phyloP scores from a whole-genome alignment of 2,329 filamentous ascomycete species.

The Chaetomium olivaceum region DNA sequence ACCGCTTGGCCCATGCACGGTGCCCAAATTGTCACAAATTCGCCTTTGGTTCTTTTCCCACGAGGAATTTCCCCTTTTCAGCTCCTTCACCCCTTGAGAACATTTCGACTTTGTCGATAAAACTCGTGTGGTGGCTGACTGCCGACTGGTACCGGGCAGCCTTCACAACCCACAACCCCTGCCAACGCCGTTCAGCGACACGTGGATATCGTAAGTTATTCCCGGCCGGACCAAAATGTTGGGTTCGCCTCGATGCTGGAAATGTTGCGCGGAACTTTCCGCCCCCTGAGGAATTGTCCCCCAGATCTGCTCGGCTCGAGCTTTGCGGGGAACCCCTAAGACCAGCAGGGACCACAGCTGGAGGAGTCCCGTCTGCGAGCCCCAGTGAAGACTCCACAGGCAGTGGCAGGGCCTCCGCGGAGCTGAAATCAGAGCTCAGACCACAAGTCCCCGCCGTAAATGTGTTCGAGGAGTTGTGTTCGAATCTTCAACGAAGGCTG shows the following conservation, averaged over 20 bases:
- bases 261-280: slow-evolving; percentile 3
- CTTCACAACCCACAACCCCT: not conserved
- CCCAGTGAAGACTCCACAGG: not conserved
- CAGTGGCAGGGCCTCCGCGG: slow-evolving; percentile 2
- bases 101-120: not conserved
- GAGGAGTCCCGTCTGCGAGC: too few species aligned
- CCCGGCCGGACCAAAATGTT: not conserved
- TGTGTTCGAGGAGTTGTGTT: too few species aligned
- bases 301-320: not conserved
- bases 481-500: not conserved
- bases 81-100: not conserved
- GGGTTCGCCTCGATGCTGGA: not conserved
- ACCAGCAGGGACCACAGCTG: not conserved
- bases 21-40: slow-evolving; percentile 1
- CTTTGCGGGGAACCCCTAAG: slow-evolving; percentile 2
- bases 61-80: not conserved
- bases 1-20: slow-evolving; percentile 17
- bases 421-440: slow-evolving; percentile 1
- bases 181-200: not conserved
- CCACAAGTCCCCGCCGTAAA: not conserved
- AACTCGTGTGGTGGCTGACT: not conserved
- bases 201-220: not conserved
- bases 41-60: not conserved
- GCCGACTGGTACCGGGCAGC: not conserved
- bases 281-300: not conserved